Percentiles rank a stretch among this genome's conserved stretches.
These are phyloP conservation scores for Phaeodactylum tricornutum DNA, from an alignment of 108 stramenopile genomes.

Conservation along the genomic window DNA sequence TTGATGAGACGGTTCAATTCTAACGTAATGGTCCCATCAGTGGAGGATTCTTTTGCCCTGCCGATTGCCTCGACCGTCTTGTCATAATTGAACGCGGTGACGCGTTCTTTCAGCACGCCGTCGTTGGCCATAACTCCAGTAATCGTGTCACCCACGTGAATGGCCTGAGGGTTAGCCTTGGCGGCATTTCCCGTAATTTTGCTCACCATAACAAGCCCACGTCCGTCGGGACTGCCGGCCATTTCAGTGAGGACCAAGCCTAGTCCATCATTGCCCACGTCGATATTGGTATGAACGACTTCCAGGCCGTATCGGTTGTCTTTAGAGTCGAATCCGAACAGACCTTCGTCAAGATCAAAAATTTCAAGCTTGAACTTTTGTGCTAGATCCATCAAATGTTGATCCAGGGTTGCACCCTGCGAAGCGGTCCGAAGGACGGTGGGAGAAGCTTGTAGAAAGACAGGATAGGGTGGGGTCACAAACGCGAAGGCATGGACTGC, in stretches of 20 bases:
- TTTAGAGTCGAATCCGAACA: constrained; percentile 16
- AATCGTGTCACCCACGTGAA: constrained; percentile 18
- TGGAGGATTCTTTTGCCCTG: constrained; percentile 9
- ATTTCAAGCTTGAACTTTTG: constrained; percentile 15
- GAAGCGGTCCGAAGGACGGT: too few relatives aligned
- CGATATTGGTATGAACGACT: constrained; percentile 9
- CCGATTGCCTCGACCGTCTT: constrained; percentile 13
- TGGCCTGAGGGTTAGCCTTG: constrained; percentile 3
- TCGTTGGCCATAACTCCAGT: constrained; percentile 5
- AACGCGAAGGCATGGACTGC: too few relatives aligned
- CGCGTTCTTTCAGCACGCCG: constrained; percentile 9
- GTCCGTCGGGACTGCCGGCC: constrained; percentile 8
- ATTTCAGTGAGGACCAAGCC: constrained; percentile 21
- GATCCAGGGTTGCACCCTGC: too few relatives aligned
- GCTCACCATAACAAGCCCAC: constrained; percentile 20
- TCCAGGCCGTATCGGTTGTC: constrained; percentile 18
- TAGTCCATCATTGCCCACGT: neutral
- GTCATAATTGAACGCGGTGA: constrained; percentile 19
- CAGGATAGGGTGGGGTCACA: too few relatives aligned
- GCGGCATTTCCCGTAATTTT: constrained; percentile 16
- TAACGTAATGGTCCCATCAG: constrained; percentile 2
- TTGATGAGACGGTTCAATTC: constrained; percentile 19
- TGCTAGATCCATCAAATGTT: constrained; percentile 12
- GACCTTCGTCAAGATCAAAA: constrained; percentile 18
- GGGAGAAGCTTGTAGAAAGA: too few relatives aligned